Conservation (phyloP, 2,329 filamentous ascomycete genomes). For the Botrytis galanthina region DNA sequence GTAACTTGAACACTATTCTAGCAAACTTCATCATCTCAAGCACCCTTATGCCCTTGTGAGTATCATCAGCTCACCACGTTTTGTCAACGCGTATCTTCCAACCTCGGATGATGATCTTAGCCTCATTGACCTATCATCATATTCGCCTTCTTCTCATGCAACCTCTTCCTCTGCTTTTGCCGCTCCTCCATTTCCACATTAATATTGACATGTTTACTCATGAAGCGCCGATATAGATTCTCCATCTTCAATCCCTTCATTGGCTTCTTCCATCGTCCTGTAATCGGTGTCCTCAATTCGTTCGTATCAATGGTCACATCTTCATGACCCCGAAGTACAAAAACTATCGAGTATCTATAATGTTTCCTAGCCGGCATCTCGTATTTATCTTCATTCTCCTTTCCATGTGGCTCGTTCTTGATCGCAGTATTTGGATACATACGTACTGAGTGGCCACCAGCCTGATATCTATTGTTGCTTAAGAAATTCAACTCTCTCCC, state of each 20-base stretch:
- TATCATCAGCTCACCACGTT: neutral
- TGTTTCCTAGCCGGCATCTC: neutral
- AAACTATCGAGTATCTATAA: constrained; percentile 34
- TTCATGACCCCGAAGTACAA: constrained; percentile 34
- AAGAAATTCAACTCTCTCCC: constrained; percentile 32
- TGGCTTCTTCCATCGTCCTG: constrained; percentile 27
- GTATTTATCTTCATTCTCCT: neutral
- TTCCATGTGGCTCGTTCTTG: neutral
- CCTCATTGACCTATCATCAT: neutral
- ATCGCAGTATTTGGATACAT: constrained; percentile 23
- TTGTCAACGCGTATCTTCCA: neutral
- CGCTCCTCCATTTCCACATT: constrained; percentile 28
- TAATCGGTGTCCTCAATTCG: constrained; percentile 30
- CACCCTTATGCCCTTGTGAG: neutral
- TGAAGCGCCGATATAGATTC: constrained; percentile 27
- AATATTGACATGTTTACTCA: constrained; percentile 31
- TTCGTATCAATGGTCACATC: constrained; percentile 30
- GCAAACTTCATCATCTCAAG: neutral
- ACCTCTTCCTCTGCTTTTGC: constrained; percentile 27
- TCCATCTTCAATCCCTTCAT: constrained; percentile 26
- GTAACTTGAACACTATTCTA: neutral
- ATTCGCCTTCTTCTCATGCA: constrained; percentile 26
- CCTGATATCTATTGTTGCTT: constrained; percentile 29
- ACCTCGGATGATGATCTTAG: neutral
- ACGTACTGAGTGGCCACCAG: constrained; percentile 31